A percentile compares a stretch with the other conserved stretches of the same genome.
phyloP scores from a whole-genome alignment of 2,329 filamentous ascomycete species.

The Paradendryphiella salina region DNA sequence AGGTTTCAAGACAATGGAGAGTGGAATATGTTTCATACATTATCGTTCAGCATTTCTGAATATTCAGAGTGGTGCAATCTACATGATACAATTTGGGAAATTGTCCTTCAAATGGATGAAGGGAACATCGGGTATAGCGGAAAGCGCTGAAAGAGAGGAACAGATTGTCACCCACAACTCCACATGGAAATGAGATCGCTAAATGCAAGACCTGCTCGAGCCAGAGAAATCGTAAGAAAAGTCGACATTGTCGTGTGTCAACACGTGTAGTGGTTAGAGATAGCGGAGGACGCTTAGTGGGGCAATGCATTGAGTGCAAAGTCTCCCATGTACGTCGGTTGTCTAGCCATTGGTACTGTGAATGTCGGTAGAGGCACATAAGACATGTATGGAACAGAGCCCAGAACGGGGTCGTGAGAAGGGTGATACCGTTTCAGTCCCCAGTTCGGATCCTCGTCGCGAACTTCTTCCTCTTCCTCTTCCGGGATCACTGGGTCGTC shows the following conservation, averaged over 20 bases:
- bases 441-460: constrained; percentile 32
- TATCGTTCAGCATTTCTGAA: constrained; percentile 12
- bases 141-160: not conserved
- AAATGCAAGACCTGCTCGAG: constrained; percentile 6
- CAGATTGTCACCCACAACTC: constrained; percentile 3
- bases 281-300: not conserved
- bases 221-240: constrained; percentile 6
- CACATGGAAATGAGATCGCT: not conserved
- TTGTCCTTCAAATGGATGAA: constrained; percentile 2
- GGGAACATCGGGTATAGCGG: not conserved
- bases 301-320: constrained; percentile 25
- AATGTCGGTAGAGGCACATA: constrained; percentile 28
- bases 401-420: constrained; percentile 25
- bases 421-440: constrained; percentile 29
- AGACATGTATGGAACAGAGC: constrained; percentile 32
- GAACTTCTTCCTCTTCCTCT: constrained; percentile 26
- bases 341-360: constrained; percentile 16
- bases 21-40: constrained; percentile 6
- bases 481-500: constrained; percentile 17
- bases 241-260: not conserved
- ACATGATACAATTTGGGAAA: constrained; percentile 1
- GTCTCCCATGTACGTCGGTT: constrained; percentile 31
- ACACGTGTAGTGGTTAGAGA: not conserved
- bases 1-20: not conserved
- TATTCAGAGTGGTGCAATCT: constrained; percentile 10